phyloP scores from a whole-genome alignment of 805 yeast genomes.

The Nakazawaea ishiwadae region DNA sequence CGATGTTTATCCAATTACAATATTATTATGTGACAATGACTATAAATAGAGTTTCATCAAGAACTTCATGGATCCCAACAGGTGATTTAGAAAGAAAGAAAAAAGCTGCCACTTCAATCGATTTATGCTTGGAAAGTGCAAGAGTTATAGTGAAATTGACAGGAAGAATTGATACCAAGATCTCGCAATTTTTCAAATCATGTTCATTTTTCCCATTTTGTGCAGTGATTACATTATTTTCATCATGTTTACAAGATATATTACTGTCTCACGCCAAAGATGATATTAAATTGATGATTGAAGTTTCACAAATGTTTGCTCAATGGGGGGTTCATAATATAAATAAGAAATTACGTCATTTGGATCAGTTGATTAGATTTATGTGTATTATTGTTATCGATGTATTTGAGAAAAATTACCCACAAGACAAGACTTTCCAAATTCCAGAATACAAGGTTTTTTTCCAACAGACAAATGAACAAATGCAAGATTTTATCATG shows the following conservation, averaged over 20 bases:
- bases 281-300: slow-evolving; percentile 22
- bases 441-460: slow-evolving; percentile 18
- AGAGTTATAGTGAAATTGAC: slow-evolving; percentile 21
- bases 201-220: slow-evolving; percentile 25
- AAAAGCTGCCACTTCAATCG: slow-evolving; percentile 8
- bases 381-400: slow-evolving; percentile 15
- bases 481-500: background rate
- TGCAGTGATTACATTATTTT: slow-evolving; percentile 25
- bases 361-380: background rate
- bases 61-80: slow-evolving; percentile 6
- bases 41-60: slow-evolving; percentile 20
- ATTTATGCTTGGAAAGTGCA: slow-evolving; percentile 21
- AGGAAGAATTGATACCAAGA: slow-evolving; percentile 13
- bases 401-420: slow-evolving; percentile 15
- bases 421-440: slow-evolving; percentile 15
- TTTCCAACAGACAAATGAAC: background rate
- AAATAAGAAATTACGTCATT: slow-evolving; percentile 17
- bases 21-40: slow-evolving; percentile 24
- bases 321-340: slow-evolving; percentile 5
- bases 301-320: slow-evolving; percentile 16
- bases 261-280: slow-evolving; percentile 11
- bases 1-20: slow-evolving; percentile 18
- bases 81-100: background rate
- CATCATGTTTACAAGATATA: slow-evolving; percentile 21
- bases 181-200: slow-evolving; percentile 17